Evolutionary conservation across 208 protist genomes (phyloP), one percentile per base, ranked within the genome.

Genomic region (Acanthamoeba royreba): DNA sequence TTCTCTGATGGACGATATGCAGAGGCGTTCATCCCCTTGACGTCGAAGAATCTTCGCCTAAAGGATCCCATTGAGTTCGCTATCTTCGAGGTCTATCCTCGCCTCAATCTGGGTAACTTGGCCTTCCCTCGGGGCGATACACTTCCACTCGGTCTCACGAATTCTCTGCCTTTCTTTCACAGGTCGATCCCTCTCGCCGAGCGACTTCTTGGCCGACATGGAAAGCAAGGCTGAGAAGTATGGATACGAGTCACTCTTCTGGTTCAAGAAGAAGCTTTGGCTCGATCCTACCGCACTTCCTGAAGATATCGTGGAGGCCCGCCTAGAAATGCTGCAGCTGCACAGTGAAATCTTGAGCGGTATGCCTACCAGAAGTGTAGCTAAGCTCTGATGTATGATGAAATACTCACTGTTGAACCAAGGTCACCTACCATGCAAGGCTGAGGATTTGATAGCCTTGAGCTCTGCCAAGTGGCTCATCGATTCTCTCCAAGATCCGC

Each of bases 41-140:
- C n/a, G n/a, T 28, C 55, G 22, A 25, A 81, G 38, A 81, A 42
- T 17, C 33, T 81, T 4, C 19, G 28, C 15, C 15, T 81, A 38
- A 81, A 81, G 69, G 69, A 81, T n/a, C 69, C 69, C 42, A 81
- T 47, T 8, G 69, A 81, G 42, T 81, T 81, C 45, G 69, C 69
- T n/a, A 81, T 81, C 7, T 81, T 49, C 25, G 69, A 81, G 25
- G 28, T 81, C 42, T 81, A 49, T 25, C 69, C 33, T 22, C 4
- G 28, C 69, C 69, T 81, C 42, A 47, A 47, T 25, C 42, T 81
- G 13, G 69, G 79, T 22, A 8, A 17, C 55, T 66, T 28, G 55
- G n/a, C n/a, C n/a, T n/a, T n/a, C n/a, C n/a, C n/a, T n/a, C n/a
- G n/a, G n/a, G n/a, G n/a, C n/a, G n/a, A n/a, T n/a, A n/a, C n/a